Evolutionary conservation across 805 yeast genomes (phyloP), one percentile per base, ranked within the genome.

Genomic region (Cyberlindnera suaveolens): DNA sequence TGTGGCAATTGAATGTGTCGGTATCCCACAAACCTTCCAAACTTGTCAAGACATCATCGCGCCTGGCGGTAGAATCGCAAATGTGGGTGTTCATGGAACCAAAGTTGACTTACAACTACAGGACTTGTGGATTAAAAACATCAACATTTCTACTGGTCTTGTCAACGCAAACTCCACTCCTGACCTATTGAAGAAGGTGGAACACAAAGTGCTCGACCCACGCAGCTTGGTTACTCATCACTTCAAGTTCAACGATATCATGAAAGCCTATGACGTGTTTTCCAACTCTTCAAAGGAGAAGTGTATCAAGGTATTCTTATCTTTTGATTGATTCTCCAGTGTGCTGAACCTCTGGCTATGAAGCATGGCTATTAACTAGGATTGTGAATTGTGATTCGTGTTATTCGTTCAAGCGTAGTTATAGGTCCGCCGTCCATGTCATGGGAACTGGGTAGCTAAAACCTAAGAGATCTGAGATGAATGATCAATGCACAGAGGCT

Each of bases 1-100:
- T 46, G 80, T 78, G 57, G 85, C 74, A 34, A 71, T 72, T 50
- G 75, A 79, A 62, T 76, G 85, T 60, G 82, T 82, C 26, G 88
- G 85, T 56, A 71, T 82, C 37, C 80, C 80, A 46, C 65, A 66
- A 31, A 78, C 85, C 42, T 78, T 80, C 57, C 74, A 76, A 51
- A 63, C 76, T 48, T 82, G 82, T 49, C 75, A 80, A 45, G 70
- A 70, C 23, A 66, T 75, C 31, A 70, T 78, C 47, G 64, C 70
- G 19, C 71, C 78, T 36, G 83, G 84, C 44, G 85, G 85, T 26
- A 70, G 80, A 45, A 72, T 75, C 49, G 84, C 83, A 19, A 82
- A 80, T 58, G 78, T 80, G 34, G 85, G 85, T 50, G 76, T 71
- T 34, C 76, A 71, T 41, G 77, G 76, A 38, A 49, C 52, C 26